These are phyloP conservation scores for Emmonsia crescens DNA, from an alignment of 2,329 filamentous ascomycete genomes.

Conservation along the genomic window DNA sequence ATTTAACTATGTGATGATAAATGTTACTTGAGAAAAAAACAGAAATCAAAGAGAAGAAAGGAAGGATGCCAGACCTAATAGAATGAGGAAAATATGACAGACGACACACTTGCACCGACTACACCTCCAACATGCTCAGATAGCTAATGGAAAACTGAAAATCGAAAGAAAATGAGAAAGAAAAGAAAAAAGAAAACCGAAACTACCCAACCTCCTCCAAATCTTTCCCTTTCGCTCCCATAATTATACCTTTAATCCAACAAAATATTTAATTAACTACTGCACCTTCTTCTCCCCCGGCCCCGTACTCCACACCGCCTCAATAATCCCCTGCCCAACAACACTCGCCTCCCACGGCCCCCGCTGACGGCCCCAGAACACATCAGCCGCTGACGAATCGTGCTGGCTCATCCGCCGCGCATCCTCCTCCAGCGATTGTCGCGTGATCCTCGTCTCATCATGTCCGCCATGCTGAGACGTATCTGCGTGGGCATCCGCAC, in stretches of 20 bases:
- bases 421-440: constrained; percentile 33
- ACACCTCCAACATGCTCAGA: background rate
- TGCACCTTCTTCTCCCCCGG: constrained; percentile 27
- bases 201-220: background rate
- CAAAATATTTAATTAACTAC: constrained; percentile 9
- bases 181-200: background rate
- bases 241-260: background rate
- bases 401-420: constrained; percentile 27
- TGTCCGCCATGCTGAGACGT: constrained; percentile 3
- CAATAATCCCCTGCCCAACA: constrained; percentile 32
- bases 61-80: background rate
- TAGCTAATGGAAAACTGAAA: background rate
- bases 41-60: background rate
- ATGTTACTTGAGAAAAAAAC: background rate
- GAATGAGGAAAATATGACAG: background rate
- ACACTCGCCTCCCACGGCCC: constrained; percentile 34
- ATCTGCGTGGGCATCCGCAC: constrained; percentile 11
- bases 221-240: background rate
- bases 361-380: constrained; percentile 36
- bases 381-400: constrained; percentile 22
- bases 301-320: constrained; percentile 17
- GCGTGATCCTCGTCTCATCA: constrained; percentile 21
- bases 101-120: background rate
- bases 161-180: too few relatives aligned
- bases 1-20: background rate